Evolutionary conservation across 352 stramenopile species (phyloP).

Genomic region (Globisporangium viniferum): DNA sequence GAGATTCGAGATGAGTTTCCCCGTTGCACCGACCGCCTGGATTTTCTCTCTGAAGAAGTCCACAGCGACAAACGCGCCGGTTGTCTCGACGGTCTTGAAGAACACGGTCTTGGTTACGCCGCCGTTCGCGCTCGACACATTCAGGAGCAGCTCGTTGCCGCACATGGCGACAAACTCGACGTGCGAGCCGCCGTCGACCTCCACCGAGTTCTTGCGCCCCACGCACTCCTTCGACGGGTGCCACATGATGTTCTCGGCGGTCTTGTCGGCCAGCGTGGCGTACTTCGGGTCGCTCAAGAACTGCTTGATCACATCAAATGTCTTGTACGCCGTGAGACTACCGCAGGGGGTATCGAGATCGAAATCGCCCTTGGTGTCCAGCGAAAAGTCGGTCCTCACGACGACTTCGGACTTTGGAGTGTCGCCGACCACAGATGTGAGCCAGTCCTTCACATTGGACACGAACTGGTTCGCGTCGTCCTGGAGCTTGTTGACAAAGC

Average conservation of each 20-base stretch:
- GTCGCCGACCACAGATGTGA: not conserved
- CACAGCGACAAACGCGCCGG: conserved; percentile 21
- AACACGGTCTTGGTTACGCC: conserved; percentile 26
- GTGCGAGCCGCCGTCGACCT: conserved; percentile 30
- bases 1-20: conserved; percentile 13
- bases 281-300: conserved; percentile 23
- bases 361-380: conserved; percentile 17
- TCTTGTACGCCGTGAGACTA: conserved; percentile 21
- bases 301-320: conserved; percentile 19
- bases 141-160: conserved; percentile 18
- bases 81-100: conserved; percentile 24
- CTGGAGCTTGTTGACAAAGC: conserved; percentile 14
- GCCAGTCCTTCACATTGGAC: conserved; percentile 8
- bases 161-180: conserved; percentile 26
- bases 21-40: conserved; percentile 17
- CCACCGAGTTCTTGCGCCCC: conserved; percentile 18
- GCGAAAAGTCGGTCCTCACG: conserved; percentile 19
- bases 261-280: conserved; percentile 17
- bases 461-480: conserved; percentile 11
- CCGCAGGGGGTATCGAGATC: conserved; percentile 19
- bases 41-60: conserved; percentile 20
- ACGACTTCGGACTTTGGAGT: conserved; percentile 5
- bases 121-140: conserved; percentile 15
- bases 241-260: conserved; percentile 20
- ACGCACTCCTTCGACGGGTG: conserved; percentile 24